phyloP scores from a whole-genome alignment of 2,329 filamentous ascomycete species.

The Laburnicola sp. region DNA sequence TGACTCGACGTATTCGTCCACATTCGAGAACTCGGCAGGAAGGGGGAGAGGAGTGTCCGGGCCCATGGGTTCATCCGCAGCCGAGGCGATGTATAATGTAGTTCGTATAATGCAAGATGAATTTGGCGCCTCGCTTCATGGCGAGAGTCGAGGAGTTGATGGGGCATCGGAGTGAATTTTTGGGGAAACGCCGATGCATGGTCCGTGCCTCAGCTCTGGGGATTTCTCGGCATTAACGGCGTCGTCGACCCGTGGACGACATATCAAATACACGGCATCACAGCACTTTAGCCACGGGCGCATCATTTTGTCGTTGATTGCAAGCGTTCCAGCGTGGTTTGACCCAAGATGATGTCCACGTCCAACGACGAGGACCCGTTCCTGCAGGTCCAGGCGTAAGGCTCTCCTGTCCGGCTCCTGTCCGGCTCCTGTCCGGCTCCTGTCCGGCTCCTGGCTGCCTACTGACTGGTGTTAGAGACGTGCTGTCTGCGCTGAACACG shows the following conservation, averaged over 20 bases:
- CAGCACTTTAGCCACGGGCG: constrained; percentile 11
- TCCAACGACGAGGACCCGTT: constrained; percentile 53
- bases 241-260: neutral
- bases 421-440: constrained; percentile 7
- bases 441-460: constrained; percentile 12
- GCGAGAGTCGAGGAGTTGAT: neutral
- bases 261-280: neutral
- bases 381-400: constrained; percentile 54
- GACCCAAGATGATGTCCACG: constrained; percentile 42
- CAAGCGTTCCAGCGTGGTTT: constrained; percentile 13
- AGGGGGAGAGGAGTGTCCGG: constrained; percentile 65
- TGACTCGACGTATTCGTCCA: constrained; percentile 77
- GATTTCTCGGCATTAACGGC: constrained; percentile 9
- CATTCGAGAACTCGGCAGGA: constrained; percentile 66
- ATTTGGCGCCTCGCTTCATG: neutral
- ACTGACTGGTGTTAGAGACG: constrained; percentile 66
- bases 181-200: constrained; percentile 6
- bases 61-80: constrained; percentile 46
- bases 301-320: constrained; percentile 6
- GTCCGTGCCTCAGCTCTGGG: constrained; percentile 12
- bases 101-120: neutral
- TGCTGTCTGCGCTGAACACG: constrained; percentile 77
- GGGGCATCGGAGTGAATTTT: constrained; percentile 10
- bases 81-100: constrained; percentile 1
- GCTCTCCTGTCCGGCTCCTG: constrained; percentile 5